Percentiles rank a stretch among this genome's conserved stretches.
phyloP scores from a whole-genome alignment of 108 stramenopile genomes.

The Cyclostephanos invisitatus region DNA sequence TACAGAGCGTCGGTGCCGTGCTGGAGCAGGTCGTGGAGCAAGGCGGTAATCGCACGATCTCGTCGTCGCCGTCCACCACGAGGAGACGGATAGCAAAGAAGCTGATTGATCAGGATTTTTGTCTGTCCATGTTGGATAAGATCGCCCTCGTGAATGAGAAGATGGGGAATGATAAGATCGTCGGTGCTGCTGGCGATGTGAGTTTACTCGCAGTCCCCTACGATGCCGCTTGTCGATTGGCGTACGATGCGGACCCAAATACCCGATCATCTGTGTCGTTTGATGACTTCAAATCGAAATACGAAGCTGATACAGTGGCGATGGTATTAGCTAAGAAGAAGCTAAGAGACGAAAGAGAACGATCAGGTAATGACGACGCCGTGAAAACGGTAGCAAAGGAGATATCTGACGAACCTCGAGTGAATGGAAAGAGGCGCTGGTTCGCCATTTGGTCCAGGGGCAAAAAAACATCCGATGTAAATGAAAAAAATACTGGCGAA shows the following conservation, averaged over 20 bases:
- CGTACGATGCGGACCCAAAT: conserved; percentile 31
- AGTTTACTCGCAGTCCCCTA: conserved; percentile 16
- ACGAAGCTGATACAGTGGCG: conserved; percentile 25
- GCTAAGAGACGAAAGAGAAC: conserved; percentile 19
- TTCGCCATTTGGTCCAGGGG: conserved; percentile 14
- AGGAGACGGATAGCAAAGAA: conserved; percentile 59
- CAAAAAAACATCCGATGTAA: conserved; percentile 6
- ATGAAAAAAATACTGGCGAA: conserved; percentile 4
- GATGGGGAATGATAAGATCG: background rate
- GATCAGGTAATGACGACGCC: conserved; percentile 9
- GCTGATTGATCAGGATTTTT: conserved; percentile 78
- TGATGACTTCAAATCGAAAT: conserved; percentile 28
- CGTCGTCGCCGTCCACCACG: conserved; percentile 9
- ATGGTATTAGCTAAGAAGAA: conserved; percentile 38
- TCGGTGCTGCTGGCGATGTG: background rate
- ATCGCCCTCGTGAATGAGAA: conserved; percentile 51
- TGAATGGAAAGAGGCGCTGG: conserved; percentile 20
- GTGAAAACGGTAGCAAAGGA: conserved; percentile 14
- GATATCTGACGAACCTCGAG: conserved; percentile 27
- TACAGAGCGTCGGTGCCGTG: conserved; percentile 72
- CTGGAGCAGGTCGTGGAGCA: conserved; percentile 50
- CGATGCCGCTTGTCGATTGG: conserved; percentile 27
- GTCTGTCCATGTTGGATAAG: conserved; percentile 83
- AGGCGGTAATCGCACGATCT: background rate
- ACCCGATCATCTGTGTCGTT: conserved; percentile 34